A percentile compares a stretch with the other conserved stretches of the same genome.
Conservation (phyloP, 2,329 filamentous ascomycete species). For the Colletotrichum tropicicola region DNA sequence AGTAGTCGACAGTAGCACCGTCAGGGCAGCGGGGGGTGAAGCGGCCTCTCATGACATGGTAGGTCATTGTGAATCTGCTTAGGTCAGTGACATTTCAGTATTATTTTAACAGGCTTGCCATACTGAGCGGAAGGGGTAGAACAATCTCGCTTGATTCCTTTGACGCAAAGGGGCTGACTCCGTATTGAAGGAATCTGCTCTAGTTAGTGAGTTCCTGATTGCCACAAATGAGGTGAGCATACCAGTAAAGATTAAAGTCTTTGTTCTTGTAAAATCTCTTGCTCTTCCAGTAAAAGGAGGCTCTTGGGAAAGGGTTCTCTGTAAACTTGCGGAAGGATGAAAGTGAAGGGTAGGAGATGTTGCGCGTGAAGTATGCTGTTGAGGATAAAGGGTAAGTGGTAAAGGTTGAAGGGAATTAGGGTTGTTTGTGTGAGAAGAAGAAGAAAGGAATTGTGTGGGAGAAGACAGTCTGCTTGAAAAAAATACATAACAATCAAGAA, state of each 20-base stretch:
- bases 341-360: neutral
- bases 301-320: neutral
- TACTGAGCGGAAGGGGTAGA: too few relatives aligned
- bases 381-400: neutral
- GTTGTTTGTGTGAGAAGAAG: neutral
- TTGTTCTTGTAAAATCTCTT: too few relatives aligned
- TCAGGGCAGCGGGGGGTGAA: slow-evolving; percentile 9
- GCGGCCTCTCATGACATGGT: slow-evolving; percentile 14
- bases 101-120: too few relatives aligned
- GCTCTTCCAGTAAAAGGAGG: too few relatives aligned
- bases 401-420: neutral
- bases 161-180: too few relatives aligned
- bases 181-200: too few relatives aligned
- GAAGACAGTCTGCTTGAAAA: neutral
- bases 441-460: neutral
- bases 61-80: slow-evolving; percentile 1
- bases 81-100: too few relatives aligned
- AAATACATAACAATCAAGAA: neutral
- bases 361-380: neutral
- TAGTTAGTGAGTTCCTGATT: too few relatives aligned
- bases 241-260: too few relatives aligned
- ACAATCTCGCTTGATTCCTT: too few relatives aligned
- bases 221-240: too few relatives aligned
- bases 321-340: neutral
- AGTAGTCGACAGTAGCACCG: neutral